These are phyloP conservation scores for Phlebiopsis gigantea DNA, from an alignment of 768 basidiomycete species.

Conservation along the genomic window DNA sequence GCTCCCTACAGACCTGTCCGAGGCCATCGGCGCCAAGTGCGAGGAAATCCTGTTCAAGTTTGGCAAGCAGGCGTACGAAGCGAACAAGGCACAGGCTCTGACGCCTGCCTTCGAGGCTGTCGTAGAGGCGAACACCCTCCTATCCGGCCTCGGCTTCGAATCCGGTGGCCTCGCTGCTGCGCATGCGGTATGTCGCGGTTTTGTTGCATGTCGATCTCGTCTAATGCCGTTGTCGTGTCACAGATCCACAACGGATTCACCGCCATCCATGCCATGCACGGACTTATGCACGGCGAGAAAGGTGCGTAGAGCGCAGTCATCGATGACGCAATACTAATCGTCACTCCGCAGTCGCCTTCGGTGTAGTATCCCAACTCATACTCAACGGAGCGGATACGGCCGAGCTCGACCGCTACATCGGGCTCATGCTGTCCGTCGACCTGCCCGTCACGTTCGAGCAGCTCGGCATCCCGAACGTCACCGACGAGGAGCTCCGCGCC, in stretches of 20 bases:
- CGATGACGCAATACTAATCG: neutral
- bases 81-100: conserved; percentile 24
- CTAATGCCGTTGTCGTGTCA: neutral
- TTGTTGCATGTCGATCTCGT: neutral
- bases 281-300: conserved; percentile 27
- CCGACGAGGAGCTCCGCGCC: conserved; percentile 22
- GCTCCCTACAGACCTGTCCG: conserved; percentile 25
- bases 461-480: conserved; percentile 25
- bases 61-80: conserved; percentile 26
- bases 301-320: conserved; percentile 6
- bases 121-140: conserved; percentile 28
- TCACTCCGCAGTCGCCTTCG: conserved; percentile 29
- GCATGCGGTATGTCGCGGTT: conserved; percentile 22
- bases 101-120: conserved; percentile 29
- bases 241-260: conserved; percentile 30
- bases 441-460: conserved; percentile 25
- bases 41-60: conserved; percentile 30
- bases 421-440: conserved; percentile 25
- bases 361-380: conserved; percentile 26
- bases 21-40: conserved; percentile 26
- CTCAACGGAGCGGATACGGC: conserved; percentile 19
- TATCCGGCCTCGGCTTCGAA: conserved; percentile 28
- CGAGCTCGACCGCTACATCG: conserved; percentile 26
- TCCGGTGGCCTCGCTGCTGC: conserved; percentile 28
- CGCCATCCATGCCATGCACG: conserved; percentile 22